Base-by-base conservation (phyloP, 805 yeast genomes). In the Huiozyma naganishii region DNA sequence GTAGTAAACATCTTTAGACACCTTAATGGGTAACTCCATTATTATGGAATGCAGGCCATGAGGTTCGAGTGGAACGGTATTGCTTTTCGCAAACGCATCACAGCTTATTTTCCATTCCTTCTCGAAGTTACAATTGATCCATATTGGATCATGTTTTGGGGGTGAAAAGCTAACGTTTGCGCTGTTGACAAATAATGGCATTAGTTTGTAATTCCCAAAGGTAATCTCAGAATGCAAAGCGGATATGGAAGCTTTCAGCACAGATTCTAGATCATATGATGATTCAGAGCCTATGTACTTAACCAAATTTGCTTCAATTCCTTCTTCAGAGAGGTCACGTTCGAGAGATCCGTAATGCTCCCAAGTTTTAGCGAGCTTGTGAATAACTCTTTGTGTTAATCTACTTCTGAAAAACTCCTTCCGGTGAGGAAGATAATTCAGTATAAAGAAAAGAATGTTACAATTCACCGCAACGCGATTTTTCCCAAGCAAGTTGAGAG, bases 31-130 rank as follows among this genome's bases (percentile, higher is more conserved):
- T n/a, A 42, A 45, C 10, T 48, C 45, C 27, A 56, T 34, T 13
- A 49, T 38, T 28, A 53, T 49, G 6, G 42, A 41, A 33, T 44
- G 45, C 28, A 48, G 45, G 2, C 44, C 39, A 13, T 34, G 34
- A 30, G 34, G 28, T 7, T 48, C 46, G 9, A 39, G 39, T 11
- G 50, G 36, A n/a, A 6, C 13, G 28, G 49, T 49, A 8, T 43
- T 34, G 2, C 37, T 17, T 9, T 36, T 29, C 6, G 30, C 12
- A 23, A 36, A 41, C 6, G 29, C 28, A 1, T 37, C 11, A 6
- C 17, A 7, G 9, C n/a, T 12, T 5, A 6, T 1, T 5, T 39
- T 27, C 44, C 42, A 45, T 30, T 33, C 33, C 8, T 29, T 23
- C 13, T 41, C 32, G 23, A 35, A 39, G 27, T 28, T 23, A 5